These are phyloP conservation scores for Tylopilus vinaceipallidus DNA, from an alignment of 768 basidiomycete species.

Conservation along the genomic window DNA sequence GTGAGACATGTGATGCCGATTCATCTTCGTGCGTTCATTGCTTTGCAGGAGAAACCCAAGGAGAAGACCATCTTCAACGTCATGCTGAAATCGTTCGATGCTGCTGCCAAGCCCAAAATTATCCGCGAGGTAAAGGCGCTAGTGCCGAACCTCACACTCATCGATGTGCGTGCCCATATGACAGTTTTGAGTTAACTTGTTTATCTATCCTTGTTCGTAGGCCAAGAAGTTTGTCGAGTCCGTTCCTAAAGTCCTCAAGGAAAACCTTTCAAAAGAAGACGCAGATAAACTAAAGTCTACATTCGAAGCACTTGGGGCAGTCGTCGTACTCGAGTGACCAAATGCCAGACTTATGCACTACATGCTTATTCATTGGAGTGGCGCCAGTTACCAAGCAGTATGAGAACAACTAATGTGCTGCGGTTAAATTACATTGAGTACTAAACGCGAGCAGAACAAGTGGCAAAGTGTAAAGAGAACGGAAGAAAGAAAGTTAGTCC, in stretches of 20 bases:
- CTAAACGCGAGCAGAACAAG: conserved; percentile 13
- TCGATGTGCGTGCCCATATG: conserved; percentile 68
- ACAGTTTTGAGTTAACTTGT: neutral
- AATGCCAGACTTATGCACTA: conserved; percentile 9
- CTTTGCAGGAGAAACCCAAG: conserved; percentile 83
- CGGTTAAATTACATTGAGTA: conserved; percentile 28
- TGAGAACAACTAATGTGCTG: conserved; percentile 18
- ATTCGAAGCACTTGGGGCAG: conserved; percentile 88
- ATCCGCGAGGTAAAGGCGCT: conserved; percentile 97
- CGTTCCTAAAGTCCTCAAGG: conserved; percentile 88
- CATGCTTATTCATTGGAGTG: conserved; percentile 19
- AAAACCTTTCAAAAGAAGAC: conserved; percentile 93
- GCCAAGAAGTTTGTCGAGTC: conserved; percentile 99
- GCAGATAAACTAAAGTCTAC: conserved; percentile 93
- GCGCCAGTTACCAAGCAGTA: conserved; percentile 11
- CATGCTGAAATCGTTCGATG: conserved; percentile 92
- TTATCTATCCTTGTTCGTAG: conserved; percentile 40
- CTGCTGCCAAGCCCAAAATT: conserved; percentile 90
- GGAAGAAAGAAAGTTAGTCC: conserved; percentile 39
- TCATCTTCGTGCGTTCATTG: neutral
- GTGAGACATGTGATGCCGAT: conserved; percentile 38
- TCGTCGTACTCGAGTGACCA: conserved; percentile 76
- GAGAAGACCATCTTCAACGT: conserved; percentile 98
- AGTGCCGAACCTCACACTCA: conserved; percentile 93
- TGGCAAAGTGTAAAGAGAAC: conserved; percentile 2